Base-by-base conservation (phyloP, 2,329 filamentous ascomycete species). In the Claviceps fusiformis region DNA sequence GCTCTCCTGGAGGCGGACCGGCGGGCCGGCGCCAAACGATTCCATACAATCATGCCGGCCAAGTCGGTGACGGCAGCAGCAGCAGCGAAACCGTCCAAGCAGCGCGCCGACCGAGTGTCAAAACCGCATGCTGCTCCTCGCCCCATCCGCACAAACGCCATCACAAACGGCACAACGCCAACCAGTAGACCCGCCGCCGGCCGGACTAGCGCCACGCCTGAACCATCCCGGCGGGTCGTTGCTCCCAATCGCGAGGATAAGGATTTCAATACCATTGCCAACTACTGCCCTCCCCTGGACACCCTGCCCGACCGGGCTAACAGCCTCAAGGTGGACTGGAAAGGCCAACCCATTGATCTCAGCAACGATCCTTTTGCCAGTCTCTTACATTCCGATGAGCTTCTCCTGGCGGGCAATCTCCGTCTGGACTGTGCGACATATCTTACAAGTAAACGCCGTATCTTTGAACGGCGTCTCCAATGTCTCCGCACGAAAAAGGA, bases 391-490 rank as follows among this genome's bases (percentile, higher is more conserved):
- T 79, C 83, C 6, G 86, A 90, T 58, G 92, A 97, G 71, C 65
- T 91, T 35, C 73, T 76, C 19, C 77, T 95, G 35, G 90, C 90
- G 11, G 82, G 86, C 49, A 87, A 83, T 51, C 78, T 96, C 35
- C 83, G 90, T 55, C 80, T 97, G 39, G 87, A 88, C 60, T 92
- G 87, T 68, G 87, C 88, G 19, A 92, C 87, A 13, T 97, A 96
- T 65, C 78, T 97, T 29, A 91, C 87, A 57, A 93, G 87, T 75
- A 97, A 96, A 77, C 85, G 92, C 56, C 85, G 90, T 57, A 92
- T 97, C 65, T 97, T 97, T 68, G 76, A 85, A 54, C 82, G 83
- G 52, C 82, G 88, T 45, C 79, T 92, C 39, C 80, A 86, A 52
- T 81, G 79, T 57, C 80, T 83, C 2, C 72, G 74, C 55, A 82